Base-by-base conservation (phyloP, 108 stramenopile genomes). In the Cyclotella sp. region DNA sequence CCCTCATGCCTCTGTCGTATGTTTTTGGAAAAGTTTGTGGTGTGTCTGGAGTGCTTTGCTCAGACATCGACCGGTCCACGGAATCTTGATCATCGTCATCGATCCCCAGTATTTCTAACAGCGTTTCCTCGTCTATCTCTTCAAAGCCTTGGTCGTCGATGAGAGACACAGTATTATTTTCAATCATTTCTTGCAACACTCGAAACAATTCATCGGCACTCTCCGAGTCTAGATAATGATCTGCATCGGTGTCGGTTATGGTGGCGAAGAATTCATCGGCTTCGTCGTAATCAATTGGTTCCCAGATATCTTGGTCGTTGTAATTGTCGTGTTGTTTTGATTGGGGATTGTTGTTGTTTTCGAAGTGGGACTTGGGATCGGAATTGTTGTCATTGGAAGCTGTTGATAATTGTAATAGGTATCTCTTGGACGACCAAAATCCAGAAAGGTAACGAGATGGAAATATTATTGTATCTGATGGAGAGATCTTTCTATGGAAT, bases 1-100 rank as follows among this genome's bases (percentile, higher is more conserved):
- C 89, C 55, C 90, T 87, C 51, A 94, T 89, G 19, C 88, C 83
- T 58, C 70, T 75, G 43, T 82, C 77, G 46, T 65, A 72, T 26
- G 59, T 55, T 19, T 21, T 51, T 62, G 29, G 22, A 27, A 59
- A 27, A 39, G 22, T 19, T 60, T 84, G 78, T 9, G n/a, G 44
- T 19, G 74, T 39, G 40, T 45, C 42, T 12, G 46, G n/a, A 7
- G 43, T 26, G 13, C n/a, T 60, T 44, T 71, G 16, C 73, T 69
- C 65, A 19, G 63, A 63, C 21, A 24, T 6, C 51, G 70, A 75
- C 41, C 40, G 69, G 30, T 75, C 29, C 12, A 13, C 21, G 24
- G 53, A 54, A 45, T 61, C 70, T 14, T 74, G 72, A 22, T 63
- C 76, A 19, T 67, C 68, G 51, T 82, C 81, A 34, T 72, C 75